Evolutionary conservation across 257 asterid genomes (phyloP), one percentile per base, ranked within the genome.

Genomic region (Plantago major): DNA sequence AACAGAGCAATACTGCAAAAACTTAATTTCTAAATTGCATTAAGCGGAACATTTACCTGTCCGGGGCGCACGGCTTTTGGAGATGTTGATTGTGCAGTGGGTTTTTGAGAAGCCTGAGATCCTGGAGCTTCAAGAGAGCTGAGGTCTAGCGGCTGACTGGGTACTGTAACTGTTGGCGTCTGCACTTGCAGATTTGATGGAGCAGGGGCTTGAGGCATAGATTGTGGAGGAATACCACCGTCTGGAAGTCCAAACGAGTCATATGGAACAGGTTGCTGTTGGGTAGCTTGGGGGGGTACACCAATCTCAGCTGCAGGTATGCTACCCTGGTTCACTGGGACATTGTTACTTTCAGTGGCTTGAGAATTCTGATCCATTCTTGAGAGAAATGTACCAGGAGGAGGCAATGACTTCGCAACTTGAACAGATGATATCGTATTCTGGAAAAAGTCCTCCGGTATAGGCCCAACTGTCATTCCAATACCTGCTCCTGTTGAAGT

Each of bases 401-500:
- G 97, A 50, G 91, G 91, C 46, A 93, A 76, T 45, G 95, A 76
- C 55, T 88, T 87, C 10, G 95, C 96, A 74, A 80, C 97, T 75
- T 89, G 85, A 69, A 89, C 50, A 60, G 99, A 93, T 14, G 97
- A 85, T 68, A 93, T 75, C 19, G 99, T 92, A 60, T 93, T 79
- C 90, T 89, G 96, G 78, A 89, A 93, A 67, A 93, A 93, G 87
- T 93, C 99, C 85, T 93, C 99, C 3, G 99, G 96, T 66, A 93
- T 93, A 37, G 99, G 97, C 58, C 88, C 70, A 19, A 74, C 94
- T 60, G 89, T 59, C 65, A 74, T 77, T 59, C 99, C 99, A 72
- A 63, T 74, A 40, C 99, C 87, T 5, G 77, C 46, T 28, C 55
- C 84, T 33, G 48, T 40, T 61, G 86, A 79, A 63, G 74, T 50